phyloP scores from a whole-genome alignment of 805 yeast genomes.

The Pichia nanzhaoensis region DNA sequence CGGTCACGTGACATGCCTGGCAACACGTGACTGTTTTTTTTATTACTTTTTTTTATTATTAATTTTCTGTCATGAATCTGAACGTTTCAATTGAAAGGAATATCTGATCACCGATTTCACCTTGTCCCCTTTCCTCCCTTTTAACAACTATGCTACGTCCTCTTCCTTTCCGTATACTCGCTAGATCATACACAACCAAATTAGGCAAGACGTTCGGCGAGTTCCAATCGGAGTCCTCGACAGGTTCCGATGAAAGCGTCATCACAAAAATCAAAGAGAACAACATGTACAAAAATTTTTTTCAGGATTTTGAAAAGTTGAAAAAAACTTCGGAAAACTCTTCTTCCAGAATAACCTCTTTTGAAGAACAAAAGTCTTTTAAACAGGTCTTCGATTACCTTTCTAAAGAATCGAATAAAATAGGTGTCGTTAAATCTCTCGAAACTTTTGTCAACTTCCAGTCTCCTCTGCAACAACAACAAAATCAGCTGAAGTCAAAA shows the following conservation, averaged over 20 bases:
- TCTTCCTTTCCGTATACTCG: background rate
- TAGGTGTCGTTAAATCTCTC: slow-evolving; percentile 24
- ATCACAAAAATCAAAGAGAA: slow-evolving; percentile 14
- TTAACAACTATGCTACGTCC: background rate
- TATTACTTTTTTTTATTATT: too few relatives aligned
- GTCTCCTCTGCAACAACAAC: slow-evolving; percentile 5
- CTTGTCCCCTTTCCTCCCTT: too few relatives aligned
- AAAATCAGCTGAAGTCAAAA: background rate
- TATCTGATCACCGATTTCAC: too few relatives aligned
- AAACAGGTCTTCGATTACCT: slow-evolving; percentile 26
- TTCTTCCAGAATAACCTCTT: slow-evolving; percentile 20
- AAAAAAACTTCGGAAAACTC: slow-evolving; percentile 13
- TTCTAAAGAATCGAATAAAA: slow-evolving; percentile 16
- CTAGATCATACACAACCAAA: slow-evolving; percentile 4
- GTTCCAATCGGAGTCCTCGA: slow-evolving; percentile 7
- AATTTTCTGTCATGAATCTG: too few relatives aligned
- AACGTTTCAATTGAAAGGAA: too few relatives aligned
- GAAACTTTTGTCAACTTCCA: slow-evolving; percentile 20
- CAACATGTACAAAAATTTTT: slow-evolving; percentile 22
- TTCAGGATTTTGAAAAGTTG: slow-evolving; percentile 21
- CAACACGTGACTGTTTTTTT: too few relatives aligned
- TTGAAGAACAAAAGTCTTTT: slow-evolving; percentile 30
- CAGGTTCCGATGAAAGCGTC: slow-evolving; percentile 1
- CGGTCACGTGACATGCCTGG: too few relatives aligned
- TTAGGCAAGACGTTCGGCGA: slow-evolving; percentile 16